These are phyloP conservation scores for Vitis vinifera DNA, from an alignment of 164 flowering plant species.

Conservation along the genomic window DNA sequence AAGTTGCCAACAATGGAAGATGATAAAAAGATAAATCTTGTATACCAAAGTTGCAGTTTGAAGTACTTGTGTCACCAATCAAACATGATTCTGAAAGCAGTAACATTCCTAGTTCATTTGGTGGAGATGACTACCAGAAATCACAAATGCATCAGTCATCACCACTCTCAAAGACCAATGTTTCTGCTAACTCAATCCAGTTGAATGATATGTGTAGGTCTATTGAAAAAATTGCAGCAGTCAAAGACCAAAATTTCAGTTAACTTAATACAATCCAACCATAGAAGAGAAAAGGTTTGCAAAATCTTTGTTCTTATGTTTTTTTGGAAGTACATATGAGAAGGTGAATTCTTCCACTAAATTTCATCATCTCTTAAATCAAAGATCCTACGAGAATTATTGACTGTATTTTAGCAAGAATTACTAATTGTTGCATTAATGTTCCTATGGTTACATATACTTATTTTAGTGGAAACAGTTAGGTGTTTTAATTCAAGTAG, in stretches of 20 bases:
- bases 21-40: not conserved
- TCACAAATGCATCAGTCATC: not conserved
- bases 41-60: constrained; percentile 5
- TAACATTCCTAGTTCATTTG: not conserved
- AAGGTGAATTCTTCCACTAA: too few relatives aligned
- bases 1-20: not conserved
- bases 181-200: not conserved
- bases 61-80: not conserved
- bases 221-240: not conserved
- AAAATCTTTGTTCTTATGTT: not conserved
- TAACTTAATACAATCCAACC: too few relatives aligned
- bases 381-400: too few relatives aligned
- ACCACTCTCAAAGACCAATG: not conserved
- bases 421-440: too few relatives aligned
- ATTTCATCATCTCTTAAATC: too few relatives aligned
- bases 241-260: not conserved
- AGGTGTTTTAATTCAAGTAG: too few relatives aligned
- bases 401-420: too few relatives aligned
- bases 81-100: constrained; percentile 5
- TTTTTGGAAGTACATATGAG: too few relatives aligned
- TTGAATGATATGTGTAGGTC: constrained; percentile 4
- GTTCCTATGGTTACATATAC: too few relatives aligned
- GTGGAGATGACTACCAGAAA: constrained; percentile 4
- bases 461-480: too few relatives aligned
- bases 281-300: constrained; percentile 3